A percentile compares a stretch with the other conserved stretches of the same genome.
Evolutionary conservation across 805 yeast genomes (phyloP).

Genomic region (Sungouiella blattae): DNA sequence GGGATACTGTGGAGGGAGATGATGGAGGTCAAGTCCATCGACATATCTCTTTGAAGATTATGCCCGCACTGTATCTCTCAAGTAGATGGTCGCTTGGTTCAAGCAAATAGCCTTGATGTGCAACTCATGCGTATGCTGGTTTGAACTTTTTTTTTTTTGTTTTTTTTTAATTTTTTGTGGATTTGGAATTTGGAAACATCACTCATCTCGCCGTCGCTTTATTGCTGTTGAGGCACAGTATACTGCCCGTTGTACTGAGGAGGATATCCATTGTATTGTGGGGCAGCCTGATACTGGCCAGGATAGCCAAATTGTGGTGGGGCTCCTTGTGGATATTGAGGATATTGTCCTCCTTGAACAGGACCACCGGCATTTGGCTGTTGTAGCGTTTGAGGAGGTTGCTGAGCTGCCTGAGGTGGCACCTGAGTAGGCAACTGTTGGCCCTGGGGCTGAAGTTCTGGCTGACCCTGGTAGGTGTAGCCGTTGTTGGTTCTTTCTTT

Average conservation of each 20-base stretch:
- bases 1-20: too few species aligned
- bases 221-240: slow-evolving; percentile 22
- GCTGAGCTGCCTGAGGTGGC: slow-evolving; percentile 14
- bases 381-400: slow-evolving; percentile 11
- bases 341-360: neutral
- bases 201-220: slow-evolving; percentile 3
- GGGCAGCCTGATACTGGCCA: slow-evolving; percentile 15
- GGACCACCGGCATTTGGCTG: neutral
- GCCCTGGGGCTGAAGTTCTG: slow-evolving; percentile 14
- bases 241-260: slow-evolving; percentile 21
- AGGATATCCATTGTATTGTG: slow-evolving; percentile 27
- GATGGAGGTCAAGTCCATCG: too few species aligned
- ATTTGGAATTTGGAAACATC: neutral
- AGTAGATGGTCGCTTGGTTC: too few species aligned
- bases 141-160: neutral
- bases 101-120: too few species aligned
- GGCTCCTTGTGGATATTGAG: slow-evolving; percentile 6
- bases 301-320: slow-evolving; percentile 32
- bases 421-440: neutral
- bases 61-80: too few species aligned
- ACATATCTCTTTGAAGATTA: too few species aligned
- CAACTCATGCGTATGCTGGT: too few species aligned
- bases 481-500: slow-evolving; percentile 32
- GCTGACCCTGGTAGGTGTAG: slow-evolving; percentile 47
- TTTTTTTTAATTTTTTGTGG: slow-evolving; percentile 1